Evolutionary conservation across 768 basidiomycete species (phyloP).

Genomic region (Naganishia randhawae): DNA sequence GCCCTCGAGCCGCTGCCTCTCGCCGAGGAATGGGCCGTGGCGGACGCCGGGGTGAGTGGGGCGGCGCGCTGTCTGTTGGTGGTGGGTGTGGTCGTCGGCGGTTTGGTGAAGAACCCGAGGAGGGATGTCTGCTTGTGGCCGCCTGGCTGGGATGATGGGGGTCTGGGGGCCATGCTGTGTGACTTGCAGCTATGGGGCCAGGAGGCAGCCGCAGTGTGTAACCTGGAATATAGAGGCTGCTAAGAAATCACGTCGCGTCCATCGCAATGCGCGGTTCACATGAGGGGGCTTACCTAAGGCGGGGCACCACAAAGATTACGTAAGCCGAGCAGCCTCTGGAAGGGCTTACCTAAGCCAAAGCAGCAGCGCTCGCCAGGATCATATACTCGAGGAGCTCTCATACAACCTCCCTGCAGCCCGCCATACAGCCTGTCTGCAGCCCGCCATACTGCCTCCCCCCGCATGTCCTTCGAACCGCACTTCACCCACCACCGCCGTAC

Average conservation of each 20-base stretch:
- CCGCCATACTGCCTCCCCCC: neutral
- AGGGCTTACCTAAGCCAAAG: neutral
- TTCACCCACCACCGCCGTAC: conserved; percentile 33
- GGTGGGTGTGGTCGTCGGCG: conserved; percentile 32
- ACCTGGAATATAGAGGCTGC: neutral
- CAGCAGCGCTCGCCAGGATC: too few relatives aligned
- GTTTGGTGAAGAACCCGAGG: conserved; percentile 47
- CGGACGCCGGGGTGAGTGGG: neutral
- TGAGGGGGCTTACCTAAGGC: neutral
- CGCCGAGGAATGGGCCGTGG: neutral
- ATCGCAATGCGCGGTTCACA: neutral
- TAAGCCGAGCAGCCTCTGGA: too few relatives aligned
- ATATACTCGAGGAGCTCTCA: too few relatives aligned
- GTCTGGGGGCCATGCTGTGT: conserved; percentile 18
- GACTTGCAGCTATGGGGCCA: conserved; percentile 1
- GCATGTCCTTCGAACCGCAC: conserved; percentile 43
- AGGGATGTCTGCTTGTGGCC: conserved; percentile 46
- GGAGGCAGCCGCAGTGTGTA: neutral
- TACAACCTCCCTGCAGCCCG: too few relatives aligned
- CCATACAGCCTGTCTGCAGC: too few relatives aligned
- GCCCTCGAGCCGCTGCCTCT: neutral
- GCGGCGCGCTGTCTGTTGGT: neutral
- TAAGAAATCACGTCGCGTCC: neutral
- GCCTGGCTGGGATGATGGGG: conserved; percentile 12
- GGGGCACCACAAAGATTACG: too few relatives aligned